Base-by-base conservation (phyloP, 192 early-diverging fungal species). In the Kappamyces sp. region DNA sequence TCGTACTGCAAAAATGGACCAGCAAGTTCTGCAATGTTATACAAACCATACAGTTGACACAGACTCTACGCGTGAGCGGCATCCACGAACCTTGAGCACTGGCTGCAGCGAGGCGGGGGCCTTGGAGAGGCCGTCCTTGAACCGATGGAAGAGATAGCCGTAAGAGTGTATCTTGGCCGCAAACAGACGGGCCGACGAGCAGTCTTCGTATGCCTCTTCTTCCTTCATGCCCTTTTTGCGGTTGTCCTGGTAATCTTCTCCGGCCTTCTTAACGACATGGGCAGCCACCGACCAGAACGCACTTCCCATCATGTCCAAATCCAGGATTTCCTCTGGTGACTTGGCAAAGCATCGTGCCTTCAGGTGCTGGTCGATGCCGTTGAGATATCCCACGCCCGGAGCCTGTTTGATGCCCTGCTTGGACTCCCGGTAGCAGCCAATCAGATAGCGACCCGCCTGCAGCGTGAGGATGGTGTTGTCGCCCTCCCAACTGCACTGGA, bases 381-480 rank as follows among this genome's bases (percentile, higher is more conserved):
- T 82, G 43, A 93, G 76, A 64, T 93, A 93, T 9, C 69, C 66
- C 54, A 91, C 85, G 57, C 90, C 90, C 45, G 74, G 79, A 5
- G 86, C 80, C 66, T 90, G 78, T 8, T 41, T 46, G 43, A 65
- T 66, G 12, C 69, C 69, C 15, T 81, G 75, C 78, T 90, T 88
- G 60, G 88, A 87, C 54, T 85, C 83, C 39, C 79, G 68, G 45
- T 67, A 73, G 57, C 58, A 57, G 49, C 81, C 76, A 34, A 91
- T 84, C 59, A 93, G 79, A 60, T 90, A 93, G 54, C 91, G 84
- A 41, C 90, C 90, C 35, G 84, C 84, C 71, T 94, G 91, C 51
- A 94, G 76, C 3, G 87, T 88, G 67, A 94, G 69, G 55, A 94
- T 94, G 47, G 91, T 94, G 72, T 94, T 91, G 75, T 91, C 88